Conservation (phyloP, 2,329 filamentous ascomycete species). For the Penicillium sp. region DNA sequence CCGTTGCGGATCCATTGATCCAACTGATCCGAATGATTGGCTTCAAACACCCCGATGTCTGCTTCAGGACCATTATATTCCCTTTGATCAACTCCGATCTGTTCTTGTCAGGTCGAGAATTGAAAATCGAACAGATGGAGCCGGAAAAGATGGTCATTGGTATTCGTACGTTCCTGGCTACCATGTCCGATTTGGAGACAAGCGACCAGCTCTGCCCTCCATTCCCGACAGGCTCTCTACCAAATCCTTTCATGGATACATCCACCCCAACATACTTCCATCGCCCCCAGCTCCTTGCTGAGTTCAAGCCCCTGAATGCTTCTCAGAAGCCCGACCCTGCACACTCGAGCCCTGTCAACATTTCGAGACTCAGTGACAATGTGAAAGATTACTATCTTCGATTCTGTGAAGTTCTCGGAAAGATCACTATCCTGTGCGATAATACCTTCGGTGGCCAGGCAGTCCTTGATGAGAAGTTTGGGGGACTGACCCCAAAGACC, state of each 20-base stretch:
- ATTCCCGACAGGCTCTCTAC: constrained; percentile 67
- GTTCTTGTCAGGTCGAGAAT: constrained; percentile 72
- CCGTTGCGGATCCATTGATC: constrained; percentile 85
- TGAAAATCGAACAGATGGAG: constrained; percentile 88
- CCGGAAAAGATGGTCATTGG: constrained; percentile 97
- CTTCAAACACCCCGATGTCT: constrained; percentile 89
- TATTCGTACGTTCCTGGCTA: constrained; percentile 86
- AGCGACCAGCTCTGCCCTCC: constrained; percentile 73
- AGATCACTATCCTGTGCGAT: constrained; percentile 94
- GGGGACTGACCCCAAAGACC: constrained; percentile 81
- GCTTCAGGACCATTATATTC: constrained; percentile 90
- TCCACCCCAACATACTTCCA: constrained; percentile 35
- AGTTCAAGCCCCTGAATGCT: constrained; percentile 30
- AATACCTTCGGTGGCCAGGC: constrained; percentile 96
- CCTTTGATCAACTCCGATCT: constrained; percentile 89
- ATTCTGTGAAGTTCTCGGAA: constrained; percentile 92
- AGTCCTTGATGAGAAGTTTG: constrained; percentile 92
- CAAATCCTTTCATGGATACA: constrained; percentile 38
- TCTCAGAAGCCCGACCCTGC: constrained; percentile 31
- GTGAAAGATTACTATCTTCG: constrained; percentile 81
- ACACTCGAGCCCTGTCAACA: constrained; percentile 54
- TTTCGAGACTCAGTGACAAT: constrained; percentile 65
- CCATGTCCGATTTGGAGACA: constrained; percentile 90
- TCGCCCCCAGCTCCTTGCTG: constrained; percentile 38
- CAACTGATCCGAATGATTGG: constrained; percentile 94